Base-by-base conservation (phyloP, 345 rosid genomes). In the Bruguiera sexangula region DNA sequence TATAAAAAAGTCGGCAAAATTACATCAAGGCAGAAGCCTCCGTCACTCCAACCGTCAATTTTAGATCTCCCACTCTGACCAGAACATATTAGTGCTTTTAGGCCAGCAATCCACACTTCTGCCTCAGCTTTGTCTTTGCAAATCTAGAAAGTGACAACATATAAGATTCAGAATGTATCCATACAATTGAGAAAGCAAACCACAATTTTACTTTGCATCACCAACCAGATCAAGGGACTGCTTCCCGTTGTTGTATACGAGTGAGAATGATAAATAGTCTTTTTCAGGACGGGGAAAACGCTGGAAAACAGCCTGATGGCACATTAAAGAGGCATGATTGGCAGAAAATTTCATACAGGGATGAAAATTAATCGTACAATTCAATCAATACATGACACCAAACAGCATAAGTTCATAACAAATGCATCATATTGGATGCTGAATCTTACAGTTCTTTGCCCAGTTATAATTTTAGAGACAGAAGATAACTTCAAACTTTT, bases 111-210 rank as follows among this genome's bases (percentile, higher is more conserved):
- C 97, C 96, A 92, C 81, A 87, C 88, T 87, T 89, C 96, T 4
- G 93, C 96, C 85, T 89, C 97, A 82, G 85, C 92, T 86, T 89
- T 95, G 82, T 95, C 99, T 83, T 95, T 91, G 83, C 96, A 95
- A 65, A 89, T 91, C 97, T 95, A 79, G 48, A 72, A 74, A 29
- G 66, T 27, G 76, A 69, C 7, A 68, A 63, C 7, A 73, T 54
- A 32, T 72, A 70, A 68, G 51, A 65, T 55, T 62, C 58, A 71
- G 24, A 56, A 60, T 63, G 64, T 56, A 43, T 54, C 64, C 71
- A 63, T 61, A 69, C 51, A 72, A 67, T 2, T 53, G 30, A 36
- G 8, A 19, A 24, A 59, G 36, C 27, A 66, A 31, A 68, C 67
- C 22, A 36, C 10, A 48, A 68, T 51, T 26, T 43, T 22, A 46